Conservation (phyloP, 23 red algal genomes). For the Cyanidioschyzon merolae region DNA sequence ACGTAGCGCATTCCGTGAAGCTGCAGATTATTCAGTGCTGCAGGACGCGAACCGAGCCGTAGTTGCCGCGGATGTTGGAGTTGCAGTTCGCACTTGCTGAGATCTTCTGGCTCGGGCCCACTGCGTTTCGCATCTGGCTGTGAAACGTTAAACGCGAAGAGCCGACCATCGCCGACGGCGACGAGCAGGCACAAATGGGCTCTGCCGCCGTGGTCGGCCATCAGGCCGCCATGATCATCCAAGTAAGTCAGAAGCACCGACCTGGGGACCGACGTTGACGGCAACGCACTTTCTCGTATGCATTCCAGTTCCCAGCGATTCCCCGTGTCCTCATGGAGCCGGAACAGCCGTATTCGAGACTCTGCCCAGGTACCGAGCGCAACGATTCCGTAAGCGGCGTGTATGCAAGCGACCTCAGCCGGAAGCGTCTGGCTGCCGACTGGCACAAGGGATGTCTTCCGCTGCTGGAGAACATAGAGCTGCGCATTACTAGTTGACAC, state of each 20-base stretch:
- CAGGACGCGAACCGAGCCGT: constrained; percentile 69
- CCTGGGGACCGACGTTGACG: background rate
- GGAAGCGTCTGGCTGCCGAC: constrained; percentile 34
- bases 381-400: constrained; percentile 23
- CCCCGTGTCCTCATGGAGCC: background rate
- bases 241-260: background rate
- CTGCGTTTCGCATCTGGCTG: constrained; percentile 47
- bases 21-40: constrained; percentile 52
- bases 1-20: constrained; percentile 49
- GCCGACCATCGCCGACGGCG: background rate
- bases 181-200: background rate
- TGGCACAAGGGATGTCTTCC: constrained; percentile 36
- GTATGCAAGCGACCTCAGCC: constrained; percentile 64
- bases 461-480: constrained; percentile 32
- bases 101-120: constrained; percentile 38
- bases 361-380: constrained; percentile 13
- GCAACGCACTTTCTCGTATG: background rate
- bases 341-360: background rate
- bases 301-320: background rate
- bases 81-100: constrained; percentile 9
- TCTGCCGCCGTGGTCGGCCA: background rate
- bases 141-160: constrained; percentile 38
- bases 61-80: constrained; percentile 56
- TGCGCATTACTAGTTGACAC: constrained; percentile 10
- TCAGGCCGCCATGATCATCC: background rate